Evolutionary conservation across 805 yeast genomes (phyloP).

Genomic region (Suhomyces sp.): DNA sequence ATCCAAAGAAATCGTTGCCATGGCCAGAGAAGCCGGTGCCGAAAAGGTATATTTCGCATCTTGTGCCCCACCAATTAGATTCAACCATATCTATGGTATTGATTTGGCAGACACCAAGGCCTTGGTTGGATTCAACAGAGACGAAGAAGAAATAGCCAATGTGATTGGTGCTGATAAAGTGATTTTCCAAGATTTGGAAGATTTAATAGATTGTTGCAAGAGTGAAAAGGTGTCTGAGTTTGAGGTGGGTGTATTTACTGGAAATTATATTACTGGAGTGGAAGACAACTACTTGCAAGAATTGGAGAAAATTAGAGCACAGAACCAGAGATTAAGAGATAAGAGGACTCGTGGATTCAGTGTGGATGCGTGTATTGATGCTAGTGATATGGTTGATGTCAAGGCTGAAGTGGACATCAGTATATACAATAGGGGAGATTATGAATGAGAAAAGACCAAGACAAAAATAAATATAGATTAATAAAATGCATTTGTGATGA

Average conservation of each 20-base stretch:
- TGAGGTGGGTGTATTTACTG: conserved; percentile 97
- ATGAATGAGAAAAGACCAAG: too few species aligned
- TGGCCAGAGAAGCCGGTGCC: conserved; percentile 99
- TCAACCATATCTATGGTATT: conserved; percentile 94
- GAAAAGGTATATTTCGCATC: conserved; percentile 92
- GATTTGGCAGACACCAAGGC: conserved; percentile 96
- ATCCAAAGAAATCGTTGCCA: conserved; percentile 89
- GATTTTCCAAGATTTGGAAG: conserved; percentile 82
- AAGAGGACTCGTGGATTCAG: conserved; percentile 38
- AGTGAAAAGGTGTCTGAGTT: conserved; percentile 56
- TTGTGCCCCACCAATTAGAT: conserved; percentile 97
- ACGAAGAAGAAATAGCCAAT: conserved; percentile 70
- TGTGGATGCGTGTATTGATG: conserved; percentile 42
- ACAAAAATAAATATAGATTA: too few species aligned
- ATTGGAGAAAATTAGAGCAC: conserved; percentile 79
- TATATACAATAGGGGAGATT: conserved; percentile 58
- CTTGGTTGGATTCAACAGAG: conserved; percentile 79
- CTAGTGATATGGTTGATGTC: conserved; percentile 54
- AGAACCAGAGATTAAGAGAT: conserved; percentile 56
- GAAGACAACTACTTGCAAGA: conserved; percentile 80
- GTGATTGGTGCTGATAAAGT: conserved; percentile 89
- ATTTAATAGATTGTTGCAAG: conserved; percentile 76
- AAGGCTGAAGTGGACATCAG: conserved; percentile 74
- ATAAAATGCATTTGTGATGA: too few species aligned
- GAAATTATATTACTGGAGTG: conserved; percentile 90